Percentiles rank a stretch among this genome's conserved stretches.
These are phyloP conservation scores for Exophiala phaeomuriformis DNA, from an alignment of 2,329 filamentous ascomycete genomes.

Conservation along the genomic window DNA sequence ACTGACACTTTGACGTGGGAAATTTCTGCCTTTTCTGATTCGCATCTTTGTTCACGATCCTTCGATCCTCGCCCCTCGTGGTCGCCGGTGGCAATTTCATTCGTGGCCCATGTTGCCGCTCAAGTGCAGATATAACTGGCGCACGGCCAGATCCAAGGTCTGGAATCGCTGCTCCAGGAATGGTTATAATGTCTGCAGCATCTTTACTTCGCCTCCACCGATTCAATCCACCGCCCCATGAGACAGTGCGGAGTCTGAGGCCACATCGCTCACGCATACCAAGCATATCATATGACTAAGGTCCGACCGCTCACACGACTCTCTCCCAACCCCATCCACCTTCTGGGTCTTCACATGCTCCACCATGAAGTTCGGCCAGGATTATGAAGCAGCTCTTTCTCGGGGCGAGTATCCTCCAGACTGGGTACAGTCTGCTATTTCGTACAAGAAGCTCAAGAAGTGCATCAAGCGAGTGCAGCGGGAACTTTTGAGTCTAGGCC, in stretches of 20 bases:
- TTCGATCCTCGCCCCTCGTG: background rate
- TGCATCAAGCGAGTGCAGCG: conserved; percentile 71
- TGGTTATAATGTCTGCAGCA: background rate
- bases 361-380: conserved; percentile 77
- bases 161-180: background rate
- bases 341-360: background rate
- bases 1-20: background rate
- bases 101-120: background rate
- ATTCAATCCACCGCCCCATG: background rate
- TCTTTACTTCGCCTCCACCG: background rate
- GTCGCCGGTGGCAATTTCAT: conserved; percentile 4
- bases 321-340: background rate
- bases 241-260: background rate
- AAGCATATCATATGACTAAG: background rate
- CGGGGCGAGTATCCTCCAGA: conserved; percentile 67
- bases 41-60: background rate
- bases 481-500: conserved; percentile 63
- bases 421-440: conserved; percentile 67
- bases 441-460: conserved; percentile 80
- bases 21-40: background rate
- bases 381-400: conserved; percentile 63
- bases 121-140: background rate
- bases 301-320: background rate
- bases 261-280: background rate
- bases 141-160: background rate